Base-by-base conservation (phyloP, 139 green algal species). In the Chlamydomonas incerta region DNA sequence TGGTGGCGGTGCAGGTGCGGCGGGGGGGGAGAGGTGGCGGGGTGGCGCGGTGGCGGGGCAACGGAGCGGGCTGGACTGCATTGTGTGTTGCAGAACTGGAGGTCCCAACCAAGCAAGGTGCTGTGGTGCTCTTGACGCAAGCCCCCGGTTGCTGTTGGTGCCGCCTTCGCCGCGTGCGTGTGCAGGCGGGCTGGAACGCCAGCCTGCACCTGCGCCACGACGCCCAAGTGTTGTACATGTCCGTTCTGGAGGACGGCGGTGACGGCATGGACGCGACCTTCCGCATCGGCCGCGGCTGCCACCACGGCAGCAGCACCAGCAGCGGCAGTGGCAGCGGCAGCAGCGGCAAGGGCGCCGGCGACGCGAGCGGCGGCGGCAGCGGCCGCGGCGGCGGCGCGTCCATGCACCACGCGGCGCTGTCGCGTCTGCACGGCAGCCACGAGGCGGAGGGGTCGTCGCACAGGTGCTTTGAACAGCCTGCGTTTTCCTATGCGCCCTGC, bases 181-280 rank as follows among this genome's bases (percentile, higher is more conserved):
- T 50, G 8, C 41, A 50, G 41, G 41, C 41, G 41, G 41, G 41
- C 41, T 82, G 71, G 77, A 87, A 90, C 46, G 28, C 58, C 29
- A 55, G 18, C 60, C 62, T 90, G 55, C 80, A 65, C 26, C 10
- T 90, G 68, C 77, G 86, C 26, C 69, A 82, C 41, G 86, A 90
- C 71, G 26, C n/a, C 47, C 77, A 87, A 62, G 60, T 87, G 31
- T 15, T 67, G n/a, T 74, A 87, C 71, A 23, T 72, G 26, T 87
- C 77, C 1, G 23, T 17, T 3, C 50, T 90, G 17, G 47, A 55
- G 11, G 86, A 90, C 70, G 76, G 46, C 29, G 86, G 86, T 1
- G 86, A 90, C 66, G 71, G 60, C 18, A 69, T 86, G 41, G 86
- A 90, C 47, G 70, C 71, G 2, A 90, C 86, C 33, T 87, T 86